Percentiles rank a stretch among this genome's conserved stretches.
Evolutionary conservation across 2,329 filamentous ascomycete species (phyloP).

Genomic region (Dryadomyces sulphureus): DNA sequence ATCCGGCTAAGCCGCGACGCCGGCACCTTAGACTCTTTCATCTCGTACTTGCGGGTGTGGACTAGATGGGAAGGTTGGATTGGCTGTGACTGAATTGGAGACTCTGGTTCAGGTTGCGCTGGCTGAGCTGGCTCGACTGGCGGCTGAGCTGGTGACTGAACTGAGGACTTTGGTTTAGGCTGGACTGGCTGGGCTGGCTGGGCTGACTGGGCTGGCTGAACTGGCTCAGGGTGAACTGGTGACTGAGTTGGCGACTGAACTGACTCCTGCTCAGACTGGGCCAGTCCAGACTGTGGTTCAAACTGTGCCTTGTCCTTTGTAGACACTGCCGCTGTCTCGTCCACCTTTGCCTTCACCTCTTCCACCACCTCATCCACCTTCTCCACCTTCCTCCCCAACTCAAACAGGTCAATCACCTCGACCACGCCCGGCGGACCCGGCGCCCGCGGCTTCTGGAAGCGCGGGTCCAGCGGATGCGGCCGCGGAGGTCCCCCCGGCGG

Average conservation of each 20-base stretch:
- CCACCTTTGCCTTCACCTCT: no score
- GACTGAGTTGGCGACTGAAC: no score
- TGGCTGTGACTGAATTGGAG: neutral
- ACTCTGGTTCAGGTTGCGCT: neutral
- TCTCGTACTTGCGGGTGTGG: slow-evolving; percentile 29
- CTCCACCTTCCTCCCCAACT: neutral
- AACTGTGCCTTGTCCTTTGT: no score
- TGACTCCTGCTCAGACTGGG: no score
- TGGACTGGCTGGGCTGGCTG: no score
- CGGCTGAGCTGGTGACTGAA: no score
- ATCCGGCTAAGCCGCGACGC: slow-evolving; percentile 74
- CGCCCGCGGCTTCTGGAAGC: slow-evolving; percentile 4
- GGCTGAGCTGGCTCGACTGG: neutral
- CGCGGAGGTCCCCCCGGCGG: neutral
- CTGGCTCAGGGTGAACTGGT: no score
- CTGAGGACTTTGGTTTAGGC: no score
- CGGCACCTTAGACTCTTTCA: slow-evolving; percentile 82
- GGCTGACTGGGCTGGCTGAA: no score
- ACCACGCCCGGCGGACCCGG: neutral
- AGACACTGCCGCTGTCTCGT: no score
- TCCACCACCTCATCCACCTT: no score
- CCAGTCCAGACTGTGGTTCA: no score
- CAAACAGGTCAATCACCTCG: neutral
- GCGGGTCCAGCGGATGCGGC: slow-evolving; percentile 12
- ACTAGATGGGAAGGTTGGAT: neutral